Evolutionary conservation across 1,284 basidiomycete genomes (phyloP), one percentile per base, ranked within the genome.

Genomic region (Trametes pubescens): DNA sequence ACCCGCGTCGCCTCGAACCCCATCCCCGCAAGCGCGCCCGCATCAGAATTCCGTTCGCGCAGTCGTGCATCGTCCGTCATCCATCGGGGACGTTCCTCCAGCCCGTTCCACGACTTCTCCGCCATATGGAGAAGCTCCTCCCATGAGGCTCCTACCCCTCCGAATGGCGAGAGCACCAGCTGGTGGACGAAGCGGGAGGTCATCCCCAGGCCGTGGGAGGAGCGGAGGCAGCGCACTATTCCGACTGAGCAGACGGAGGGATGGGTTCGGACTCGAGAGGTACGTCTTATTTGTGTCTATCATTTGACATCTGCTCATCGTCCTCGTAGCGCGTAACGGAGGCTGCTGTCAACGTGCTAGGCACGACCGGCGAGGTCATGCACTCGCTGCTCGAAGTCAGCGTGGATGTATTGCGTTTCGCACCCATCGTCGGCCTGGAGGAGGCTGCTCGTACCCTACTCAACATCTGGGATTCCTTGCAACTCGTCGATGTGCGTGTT

Each of bases 391-490:
- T 89, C 7, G 70, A 75, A 32, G 57, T 81, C 4, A 78, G 81
- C 34, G 76, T 78, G 4, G 85, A 88, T 13, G 65, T 86, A 11
- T 76, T 89, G n/a, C 76, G 82, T 10, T 77, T 87, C 34, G 84
- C 78, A 0, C 88, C 89, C 13, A 71, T 90, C 24, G 82, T 84
- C 0, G 88, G 87, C 0, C 76, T 91, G 1, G 77, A 79, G 6
- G 74, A 80, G 21, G 85, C 83, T 0, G 88, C 86, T 0, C 78
- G 75, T 43, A 81, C 81, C 6, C 71, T 91, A 37, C 66, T 90
- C 21, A 74, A 75, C 16, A 87, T 91, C 22, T 91, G 89, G 89
- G 83, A 88, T 58, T 78, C 86, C 0, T 76, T 87, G 24, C 80
- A 87, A 54, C 66, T 76, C 37, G 86, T 91, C 26, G 88, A 91